phyloP scores from a whole-genome alignment of 2,329 filamentous ascomycete species.

The Camillea tinctor region DNA sequence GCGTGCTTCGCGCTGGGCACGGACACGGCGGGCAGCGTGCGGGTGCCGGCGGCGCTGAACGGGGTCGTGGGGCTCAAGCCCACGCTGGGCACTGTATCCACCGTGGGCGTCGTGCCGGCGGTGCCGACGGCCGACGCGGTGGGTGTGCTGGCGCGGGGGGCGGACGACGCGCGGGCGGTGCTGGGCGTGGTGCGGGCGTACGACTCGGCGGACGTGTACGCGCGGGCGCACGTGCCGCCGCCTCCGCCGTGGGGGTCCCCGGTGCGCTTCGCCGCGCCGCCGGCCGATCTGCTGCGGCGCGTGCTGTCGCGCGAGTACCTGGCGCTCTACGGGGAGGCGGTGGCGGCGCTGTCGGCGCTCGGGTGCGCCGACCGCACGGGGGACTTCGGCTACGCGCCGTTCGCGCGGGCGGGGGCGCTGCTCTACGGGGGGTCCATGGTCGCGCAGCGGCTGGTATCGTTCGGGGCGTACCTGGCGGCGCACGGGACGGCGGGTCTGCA shows the following conservation, averaged over 20 bases:
- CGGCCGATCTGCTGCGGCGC: too few relatives aligned
- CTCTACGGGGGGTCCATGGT: constrained; percentile 55
- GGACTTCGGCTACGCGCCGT: constrained; percentile 43
- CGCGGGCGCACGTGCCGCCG: too few relatives aligned
- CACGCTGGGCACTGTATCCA: constrained; percentile 49
- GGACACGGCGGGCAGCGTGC: constrained; percentile 54
- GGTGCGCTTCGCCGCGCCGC: too few relatives aligned
- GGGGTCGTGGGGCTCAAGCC: constrained; percentile 52
- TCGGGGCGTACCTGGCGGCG: constrained; percentile 36
- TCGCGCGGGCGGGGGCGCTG: constrained; percentile 47
- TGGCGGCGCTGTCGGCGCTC: not conserved
- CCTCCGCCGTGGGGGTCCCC: too few relatives aligned
- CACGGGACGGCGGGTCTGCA: constrained; percentile 41
- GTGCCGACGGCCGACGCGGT: constrained; percentile 54
- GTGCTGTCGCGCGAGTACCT: too few relatives aligned
- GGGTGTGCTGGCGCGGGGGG: constrained; percentile 45
- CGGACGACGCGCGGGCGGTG: constrained; percentile 46
- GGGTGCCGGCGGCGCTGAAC: constrained; percentile 54
- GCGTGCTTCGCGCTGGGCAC: constrained; percentile 57
- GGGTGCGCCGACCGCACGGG: not conserved
- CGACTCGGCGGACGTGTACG: too few relatives aligned
- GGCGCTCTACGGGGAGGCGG: too few relatives aligned
- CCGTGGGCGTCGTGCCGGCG: constrained; percentile 48
- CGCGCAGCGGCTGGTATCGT: constrained; percentile 46
- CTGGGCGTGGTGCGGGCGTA: constrained; percentile 47